Evolutionary conservation across 768 basidiomycete species (phyloP).

Genomic region (Leccinellum albellum): DNA sequence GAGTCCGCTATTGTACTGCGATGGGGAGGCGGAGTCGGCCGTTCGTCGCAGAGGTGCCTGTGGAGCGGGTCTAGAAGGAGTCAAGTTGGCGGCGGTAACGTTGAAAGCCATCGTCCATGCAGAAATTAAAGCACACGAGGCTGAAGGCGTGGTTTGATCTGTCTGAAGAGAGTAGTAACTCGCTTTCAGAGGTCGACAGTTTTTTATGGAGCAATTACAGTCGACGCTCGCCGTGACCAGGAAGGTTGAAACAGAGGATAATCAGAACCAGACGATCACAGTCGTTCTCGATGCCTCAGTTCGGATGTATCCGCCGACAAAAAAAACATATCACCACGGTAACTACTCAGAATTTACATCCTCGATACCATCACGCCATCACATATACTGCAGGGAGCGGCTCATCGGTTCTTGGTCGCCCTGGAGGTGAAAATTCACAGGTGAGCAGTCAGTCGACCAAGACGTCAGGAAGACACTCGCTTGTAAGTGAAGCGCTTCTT

Average conservation of each 20-base stretch:
- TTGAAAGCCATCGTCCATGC: conserved; percentile 44
- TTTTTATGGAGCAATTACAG: not conserved
- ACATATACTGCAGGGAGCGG: not conserved
- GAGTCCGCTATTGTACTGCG: conserved; percentile 39
- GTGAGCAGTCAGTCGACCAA: not conserved
- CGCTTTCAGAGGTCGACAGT: not conserved
- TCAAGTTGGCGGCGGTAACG: conserved; percentile 56
- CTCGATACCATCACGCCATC: not conserved
- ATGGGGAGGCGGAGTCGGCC: conserved; percentile 32
- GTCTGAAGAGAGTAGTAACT: not conserved
- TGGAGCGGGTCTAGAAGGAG: conserved; percentile 76
- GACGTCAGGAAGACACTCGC: conserved; percentile 45
- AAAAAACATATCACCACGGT: conserved; percentile 27
- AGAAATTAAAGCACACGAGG: conserved; percentile 16
- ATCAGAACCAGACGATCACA: not conserved
- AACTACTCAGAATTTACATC: conserved; percentile 12
- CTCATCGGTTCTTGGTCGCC: not conserved
- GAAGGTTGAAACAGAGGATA: not conserved
- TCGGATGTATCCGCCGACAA: conserved; percentile 29
- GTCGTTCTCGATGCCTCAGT: conserved; percentile 3
- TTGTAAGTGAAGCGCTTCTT: conserved; percentile 83
- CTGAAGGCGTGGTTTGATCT: not conserved
- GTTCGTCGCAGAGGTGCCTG: conserved; percentile 56
- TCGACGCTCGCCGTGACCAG: conserved; percentile 3
- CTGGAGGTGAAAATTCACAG: not conserved